phyloP scores from a whole-genome alignment of 306 rosid species.

The Medicago truncatula region MtrunA17r5.0-ANR NC_053044.1:55129001-55129500 shows the following conservation, averaged over 20 bases:
- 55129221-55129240: constrained; percentile 94
- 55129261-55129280: constrained; percentile 62
- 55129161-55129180: constrained; percentile 68
- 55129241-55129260: constrained; percentile 96
- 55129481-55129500: constrained; percentile 84
- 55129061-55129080: constrained; percentile 58
- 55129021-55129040: constrained; percentile 51
- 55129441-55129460: constrained; percentile 34
- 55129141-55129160: constrained; percentile 81
- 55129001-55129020: constrained; percentile 50
- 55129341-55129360: constrained; percentile 52
- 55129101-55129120: constrained; percentile 80
- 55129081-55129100: constrained; percentile 49
- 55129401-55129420: no score
- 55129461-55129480: constrained; percentile 73
- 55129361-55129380: constrained; percentile 20
- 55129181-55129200: constrained; percentile 76
- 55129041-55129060: constrained; percentile 52
- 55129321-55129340: constrained; percentile 82
- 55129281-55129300: constrained; percentile 54
- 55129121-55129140: constrained; percentile 82
- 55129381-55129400: constrained; percentile 21
- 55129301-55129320: constrained; percentile 69
- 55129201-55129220: constrained; percentile 92
- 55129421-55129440: background rate